Base-by-base conservation (phyloP, 2,329 filamentous ascomycete genomes). In the Fonsecaea monophora region DNA sequence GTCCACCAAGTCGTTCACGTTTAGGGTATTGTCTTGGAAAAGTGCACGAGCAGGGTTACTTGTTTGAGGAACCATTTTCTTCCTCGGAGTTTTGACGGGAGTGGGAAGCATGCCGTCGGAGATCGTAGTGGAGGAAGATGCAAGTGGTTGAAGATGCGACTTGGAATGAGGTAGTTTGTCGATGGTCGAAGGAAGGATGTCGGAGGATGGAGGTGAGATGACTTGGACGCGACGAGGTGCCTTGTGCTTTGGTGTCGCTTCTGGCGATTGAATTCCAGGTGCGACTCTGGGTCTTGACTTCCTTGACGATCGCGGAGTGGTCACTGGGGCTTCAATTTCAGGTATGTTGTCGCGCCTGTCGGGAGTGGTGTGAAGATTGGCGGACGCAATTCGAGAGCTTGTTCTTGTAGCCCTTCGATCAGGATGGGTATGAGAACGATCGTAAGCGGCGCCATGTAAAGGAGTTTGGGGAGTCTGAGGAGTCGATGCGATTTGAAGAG, bases 81-180 rank as follows among this genome's bases (percentile, higher is more conserved):
- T 88, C 73, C 81, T 81, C 9, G 87, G 87, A 9, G 87, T 89
- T 77, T 89, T 89, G 53, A 83, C 82, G 18, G 87, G 87, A 25
- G 87, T 89, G 2, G 85, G 86, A 15, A 89, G 80, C 81, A 87
- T 85, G 58, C 77, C 79, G 60, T 74, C 74, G 53, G 77, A 74
- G 62, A 76, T 77, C 37, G 68, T 77, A 67, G 74, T 71, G 50
- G 71, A 68, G 59, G 73, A 70, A 68, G 68, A 74, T 66, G 63
- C 65, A 61, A 59, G 64, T 66, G 68, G 72, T 69, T 56, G 73
- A 55, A 69, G 73, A 68, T 64, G 71, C 32, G 53, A 66, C 67
- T 66, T 70, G 69, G 69, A 74, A 72, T 53, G 73, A 70, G 71
- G 71, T 18, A 35, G 50, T 54, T 25, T 35, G 13, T 61, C 54